Conservation (phyloP, 1,139 yeast genomes). For the Lodderomyces margitis region DNA sequence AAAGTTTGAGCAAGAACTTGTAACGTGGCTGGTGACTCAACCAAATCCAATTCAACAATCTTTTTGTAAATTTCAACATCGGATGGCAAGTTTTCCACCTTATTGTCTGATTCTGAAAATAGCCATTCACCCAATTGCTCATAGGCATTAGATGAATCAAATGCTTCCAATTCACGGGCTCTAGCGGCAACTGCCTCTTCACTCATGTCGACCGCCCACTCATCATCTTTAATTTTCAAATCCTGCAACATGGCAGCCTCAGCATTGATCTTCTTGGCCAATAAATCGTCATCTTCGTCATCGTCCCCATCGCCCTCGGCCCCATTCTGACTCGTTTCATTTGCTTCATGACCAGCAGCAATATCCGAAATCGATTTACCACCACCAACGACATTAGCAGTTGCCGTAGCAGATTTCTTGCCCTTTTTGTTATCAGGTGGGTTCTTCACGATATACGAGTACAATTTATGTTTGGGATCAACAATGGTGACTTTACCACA, state of each 20-base stretch:
- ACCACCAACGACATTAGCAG: conserved; percentile 88
- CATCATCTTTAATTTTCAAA: conserved; percentile 77
- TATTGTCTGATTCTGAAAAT: conserved; percentile 49
- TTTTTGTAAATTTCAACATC: conserved; percentile 93
- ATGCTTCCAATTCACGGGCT: conserved; percentile 72
- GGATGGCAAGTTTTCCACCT: conserved; percentile 60
- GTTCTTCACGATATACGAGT: conserved; percentile 84
- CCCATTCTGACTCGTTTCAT: conserved; percentile 24
- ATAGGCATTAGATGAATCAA: conserved; percentile 40
- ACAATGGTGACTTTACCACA: conserved; percentile 89
- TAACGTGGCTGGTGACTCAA: conserved; percentile 70
- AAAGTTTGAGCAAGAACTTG: conserved; percentile 91
- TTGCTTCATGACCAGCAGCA: conserved; percentile 51
- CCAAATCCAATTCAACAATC: conserved; percentile 75
- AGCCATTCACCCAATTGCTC: conserved; percentile 93
- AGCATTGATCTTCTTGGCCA: conserved; percentile 78
- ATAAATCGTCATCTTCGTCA: conserved; percentile 68
- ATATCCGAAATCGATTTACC: conserved; percentile 78
- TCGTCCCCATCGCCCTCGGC: conserved; percentile 20
- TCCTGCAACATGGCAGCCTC: conserved; percentile 74
- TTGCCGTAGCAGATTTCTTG: conserved; percentile 82
- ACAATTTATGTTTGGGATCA: conserved; percentile 84
- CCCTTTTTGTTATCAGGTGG: conserved; percentile 68
- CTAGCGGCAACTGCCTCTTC: conserved; percentile 95
- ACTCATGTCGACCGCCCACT: conserved; percentile 98